Conservation (phyloP, 2,329 filamentous ascomycete genomes). For the Seiridium cupressi region DNA sequence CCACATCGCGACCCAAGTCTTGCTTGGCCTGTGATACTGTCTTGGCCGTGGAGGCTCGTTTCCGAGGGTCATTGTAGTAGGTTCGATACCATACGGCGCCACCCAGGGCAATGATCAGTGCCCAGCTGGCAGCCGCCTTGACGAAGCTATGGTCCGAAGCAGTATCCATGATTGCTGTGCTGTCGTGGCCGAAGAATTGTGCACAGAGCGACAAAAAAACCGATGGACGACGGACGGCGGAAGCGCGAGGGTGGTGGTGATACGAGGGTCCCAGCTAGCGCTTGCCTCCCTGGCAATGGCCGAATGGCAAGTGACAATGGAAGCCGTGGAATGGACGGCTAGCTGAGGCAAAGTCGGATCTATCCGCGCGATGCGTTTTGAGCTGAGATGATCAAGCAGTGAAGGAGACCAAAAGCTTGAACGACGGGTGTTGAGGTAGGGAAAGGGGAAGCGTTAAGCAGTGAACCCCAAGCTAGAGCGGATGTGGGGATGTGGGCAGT, state of each 20-base stretch:
- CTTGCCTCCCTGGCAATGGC: no score
- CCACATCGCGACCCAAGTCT: constrained; percentile 8
- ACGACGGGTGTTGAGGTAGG: background rate
- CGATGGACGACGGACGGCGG: no score
- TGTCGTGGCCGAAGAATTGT: no score
- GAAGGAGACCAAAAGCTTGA: background rate
- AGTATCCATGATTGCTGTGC: constrained; percentile 21
- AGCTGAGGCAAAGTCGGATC: no score
- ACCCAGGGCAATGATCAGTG: constrained; percentile 26
- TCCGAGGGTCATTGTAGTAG: background rate
- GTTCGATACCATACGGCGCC: constrained; percentile 19
- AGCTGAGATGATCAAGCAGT: no score
- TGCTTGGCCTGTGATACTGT: constrained; percentile 11
- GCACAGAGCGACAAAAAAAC: no score
- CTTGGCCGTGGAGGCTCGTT: constrained; percentile 11
- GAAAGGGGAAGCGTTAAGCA: background rate
- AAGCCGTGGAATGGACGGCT: background rate
- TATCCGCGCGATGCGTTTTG: no score
- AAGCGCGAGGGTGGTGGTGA: no score
- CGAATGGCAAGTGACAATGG: no score
- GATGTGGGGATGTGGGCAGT: background rate
- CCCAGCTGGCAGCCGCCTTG: constrained; percentile 36
- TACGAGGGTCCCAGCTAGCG: no score
- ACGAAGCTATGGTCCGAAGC: constrained; percentile 21
- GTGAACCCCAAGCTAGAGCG: background rate